Evolutionary conservation across 1,284 basidiomycete genomes (phyloP).

Genomic region (Albatrellus sp.): DNA sequence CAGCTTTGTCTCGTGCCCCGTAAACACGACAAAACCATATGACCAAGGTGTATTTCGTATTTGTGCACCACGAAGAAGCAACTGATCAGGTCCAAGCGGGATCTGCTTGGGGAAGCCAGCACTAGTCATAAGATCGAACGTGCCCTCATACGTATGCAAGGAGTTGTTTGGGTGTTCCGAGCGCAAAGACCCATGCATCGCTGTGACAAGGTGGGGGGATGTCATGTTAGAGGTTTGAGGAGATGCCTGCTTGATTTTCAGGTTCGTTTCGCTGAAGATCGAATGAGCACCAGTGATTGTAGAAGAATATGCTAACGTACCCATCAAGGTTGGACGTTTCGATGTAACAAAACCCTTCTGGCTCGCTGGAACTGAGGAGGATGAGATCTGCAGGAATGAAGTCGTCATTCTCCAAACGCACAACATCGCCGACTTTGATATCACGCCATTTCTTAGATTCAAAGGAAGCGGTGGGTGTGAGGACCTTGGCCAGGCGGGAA

Average conservation of each 20-base stretch:
- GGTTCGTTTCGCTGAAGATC: constrained; percentile 76
- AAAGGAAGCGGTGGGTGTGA: constrained; percentile 59
- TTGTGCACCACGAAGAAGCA: constrained; percentile 90
- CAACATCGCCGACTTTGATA: constrained; percentile 84
- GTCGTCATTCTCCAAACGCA: constrained; percentile 84
- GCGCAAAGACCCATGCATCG: constrained; percentile 73
- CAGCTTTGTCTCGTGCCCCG: constrained; percentile 96
- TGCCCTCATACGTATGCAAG: constrained; percentile 90
- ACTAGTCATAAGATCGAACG: constrained; percentile 53
- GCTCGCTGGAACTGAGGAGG: constrained; percentile 83
- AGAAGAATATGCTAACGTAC: constrained; percentile 31
- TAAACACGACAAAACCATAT: constrained; percentile 90
- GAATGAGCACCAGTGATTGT: constrained; percentile 4
- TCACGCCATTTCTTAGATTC: constrained; percentile 78
- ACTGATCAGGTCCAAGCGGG: constrained; percentile 90
- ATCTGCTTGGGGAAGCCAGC: constrained; percentile 64
- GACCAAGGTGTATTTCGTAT: constrained; percentile 95
- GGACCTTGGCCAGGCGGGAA: constrained; percentile 69
- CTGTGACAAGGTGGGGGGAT: constrained; percentile 62
- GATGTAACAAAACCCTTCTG: constrained; percentile 94
- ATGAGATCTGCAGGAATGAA: constrained; percentile 96
- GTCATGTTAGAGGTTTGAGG: constrained; percentile 72
- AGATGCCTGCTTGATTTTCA: constrained; percentile 97
- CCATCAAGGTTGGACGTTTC: constrained; percentile 97
- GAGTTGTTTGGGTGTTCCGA: constrained; percentile 98